Evolutionary conservation across 2,329 filamentous ascomycete species (phyloP).

Genomic region (Fusarium citri): DNA sequence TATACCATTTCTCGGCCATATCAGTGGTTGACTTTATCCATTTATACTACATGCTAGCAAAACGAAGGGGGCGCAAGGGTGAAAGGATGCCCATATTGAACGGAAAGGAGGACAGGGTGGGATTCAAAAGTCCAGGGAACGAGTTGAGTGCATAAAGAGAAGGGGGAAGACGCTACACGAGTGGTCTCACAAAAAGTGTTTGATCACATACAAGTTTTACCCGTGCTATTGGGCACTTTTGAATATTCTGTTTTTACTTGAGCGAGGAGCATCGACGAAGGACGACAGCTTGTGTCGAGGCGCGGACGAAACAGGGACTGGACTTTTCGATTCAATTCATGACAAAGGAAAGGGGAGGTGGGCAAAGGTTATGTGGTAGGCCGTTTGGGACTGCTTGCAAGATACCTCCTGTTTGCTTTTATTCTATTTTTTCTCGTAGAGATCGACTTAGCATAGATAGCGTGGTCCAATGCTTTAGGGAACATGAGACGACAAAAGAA

Average conservation of each 20-base stretch:
- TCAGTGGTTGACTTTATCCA: neutral
- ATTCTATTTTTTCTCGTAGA: slow-evolving; percentile 10
- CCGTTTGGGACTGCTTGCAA: slow-evolving; percentile 32
- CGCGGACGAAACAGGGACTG: slow-evolving; percentile 13
- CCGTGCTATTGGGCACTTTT: slow-evolving; percentile 24
- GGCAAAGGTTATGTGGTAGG: slow-evolving; percentile 21
- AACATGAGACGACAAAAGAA: slow-evolving; percentile 18
- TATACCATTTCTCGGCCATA: neutral
- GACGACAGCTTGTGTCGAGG: slow-evolving; percentile 19
- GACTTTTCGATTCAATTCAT: slow-evolving; percentile 35
- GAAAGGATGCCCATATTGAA: neutral
- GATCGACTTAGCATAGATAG: slow-evolving; percentile 30
- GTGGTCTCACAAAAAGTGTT: slow-evolving; percentile 2
- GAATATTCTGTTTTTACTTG: slow-evolving; percentile 27
- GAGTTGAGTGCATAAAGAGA: neutral
- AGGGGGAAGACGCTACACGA: slow-evolving; percentile 10
- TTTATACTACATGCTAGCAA: neutral
- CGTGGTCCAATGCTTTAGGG: slow-evolving; percentile 9
- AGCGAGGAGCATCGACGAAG: slow-evolving; percentile 40
- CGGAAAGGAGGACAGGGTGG: neutral
- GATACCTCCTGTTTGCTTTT: slow-evolving; percentile 36
- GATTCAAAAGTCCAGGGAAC: neutral
- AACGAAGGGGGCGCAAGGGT: neutral
- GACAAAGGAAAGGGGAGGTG: slow-evolving; percentile 3
- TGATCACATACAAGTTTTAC: slow-evolving; percentile 1